These are phyloP conservation scores for Heimioporus sp. DNA, from an alignment of 768 basidiomycete genomes.

Conservation along the genomic window DNA sequence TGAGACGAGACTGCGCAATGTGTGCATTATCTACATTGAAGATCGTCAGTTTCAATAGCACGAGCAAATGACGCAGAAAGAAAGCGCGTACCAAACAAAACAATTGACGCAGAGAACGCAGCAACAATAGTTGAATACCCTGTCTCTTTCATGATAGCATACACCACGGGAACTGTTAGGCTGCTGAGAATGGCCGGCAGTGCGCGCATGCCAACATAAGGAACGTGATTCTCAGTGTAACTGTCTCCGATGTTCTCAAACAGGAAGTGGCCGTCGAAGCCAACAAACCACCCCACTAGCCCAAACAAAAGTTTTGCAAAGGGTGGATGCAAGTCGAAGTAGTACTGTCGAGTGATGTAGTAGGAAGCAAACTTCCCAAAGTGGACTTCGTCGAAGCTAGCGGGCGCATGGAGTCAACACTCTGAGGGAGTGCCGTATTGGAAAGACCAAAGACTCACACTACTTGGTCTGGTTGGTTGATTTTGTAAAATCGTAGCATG, in stretches of 20 bases:
- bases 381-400: constrained; percentile 95
- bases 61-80: neutral
- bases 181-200: constrained; percentile 90
- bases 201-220: constrained; percentile 91
- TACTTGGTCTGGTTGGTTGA: constrained; percentile 91
- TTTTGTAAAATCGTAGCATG: constrained; percentile 88
- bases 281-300: constrained; percentile 93
- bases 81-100: constrained; percentile 77
- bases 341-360: constrained; percentile 91
- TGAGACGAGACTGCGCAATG: constrained; percentile 92
- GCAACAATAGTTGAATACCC: constrained; percentile 92
- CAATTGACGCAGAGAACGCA: constrained; percentile 81
- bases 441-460: constrained; percentile 56
- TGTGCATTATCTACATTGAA: constrained; percentile 83
- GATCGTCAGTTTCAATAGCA: constrained; percentile 2
- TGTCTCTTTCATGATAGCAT: constrained; percentile 96
- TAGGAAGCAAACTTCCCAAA: constrained; percentile 98
- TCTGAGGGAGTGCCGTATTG: neutral
- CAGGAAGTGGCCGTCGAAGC: constrained; percentile 90
- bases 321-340: constrained; percentile 99
- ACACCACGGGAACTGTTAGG: constrained; percentile 87
- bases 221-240: constrained; percentile 83
- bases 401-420: constrained; percentile 4
- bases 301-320: constrained; percentile 95
- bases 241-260: constrained; percentile 97